phyloP scores from a whole-genome alignment of 2,329 filamentous ascomycete genomes.

The Cladosporium velox region DNA sequence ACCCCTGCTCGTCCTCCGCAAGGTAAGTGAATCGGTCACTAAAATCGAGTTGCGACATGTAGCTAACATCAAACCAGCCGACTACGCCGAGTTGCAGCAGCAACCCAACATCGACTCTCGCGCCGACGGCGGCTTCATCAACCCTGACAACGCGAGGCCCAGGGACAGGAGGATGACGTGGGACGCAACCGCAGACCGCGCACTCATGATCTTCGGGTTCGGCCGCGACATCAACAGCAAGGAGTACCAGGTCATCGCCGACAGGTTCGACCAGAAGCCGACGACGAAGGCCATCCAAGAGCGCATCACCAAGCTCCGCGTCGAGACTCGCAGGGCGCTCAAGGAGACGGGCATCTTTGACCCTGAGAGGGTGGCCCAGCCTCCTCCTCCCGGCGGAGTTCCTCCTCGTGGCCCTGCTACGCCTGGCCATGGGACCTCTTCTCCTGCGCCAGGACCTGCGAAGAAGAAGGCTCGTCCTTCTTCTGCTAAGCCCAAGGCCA shows the following conservation, averaged over 20 bases:
- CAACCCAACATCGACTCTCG: neutral
- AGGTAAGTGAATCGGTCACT: neutral
- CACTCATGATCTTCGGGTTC: conserved; percentile 23
- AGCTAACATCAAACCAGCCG: neutral
- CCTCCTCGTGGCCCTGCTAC: neutral
- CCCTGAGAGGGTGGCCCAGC: neutral
- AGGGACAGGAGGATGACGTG: conserved; percentile 23
- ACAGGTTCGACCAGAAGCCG: conserved; percentile 21
- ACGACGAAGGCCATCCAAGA: conserved; percentile 25
- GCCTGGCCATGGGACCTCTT: neutral
- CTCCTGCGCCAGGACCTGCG: neutral
- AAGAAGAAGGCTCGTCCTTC: neutral
- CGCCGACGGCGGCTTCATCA: conserved; percentile 6
- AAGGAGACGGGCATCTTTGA: conserved; percentile 14
- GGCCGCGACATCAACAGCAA: conserved; percentile 17
- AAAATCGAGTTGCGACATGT: no score
- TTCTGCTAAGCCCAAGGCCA: neutral
- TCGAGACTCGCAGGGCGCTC: neutral
- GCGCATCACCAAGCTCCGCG: conserved; percentile 24
- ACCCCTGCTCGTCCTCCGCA: neutral
- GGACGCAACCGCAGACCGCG: conserved; percentile 23
- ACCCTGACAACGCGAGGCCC: neutral
- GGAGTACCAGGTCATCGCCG: conserved; percentile 22
- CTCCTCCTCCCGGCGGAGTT: neutral
- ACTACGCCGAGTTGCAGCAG: neutral